A percentile compares a stretch with the other conserved stretches of the same genome.
Conservation (phyloP, 768 basidiomycete species). For the Tulasnella calospora region DNA sequence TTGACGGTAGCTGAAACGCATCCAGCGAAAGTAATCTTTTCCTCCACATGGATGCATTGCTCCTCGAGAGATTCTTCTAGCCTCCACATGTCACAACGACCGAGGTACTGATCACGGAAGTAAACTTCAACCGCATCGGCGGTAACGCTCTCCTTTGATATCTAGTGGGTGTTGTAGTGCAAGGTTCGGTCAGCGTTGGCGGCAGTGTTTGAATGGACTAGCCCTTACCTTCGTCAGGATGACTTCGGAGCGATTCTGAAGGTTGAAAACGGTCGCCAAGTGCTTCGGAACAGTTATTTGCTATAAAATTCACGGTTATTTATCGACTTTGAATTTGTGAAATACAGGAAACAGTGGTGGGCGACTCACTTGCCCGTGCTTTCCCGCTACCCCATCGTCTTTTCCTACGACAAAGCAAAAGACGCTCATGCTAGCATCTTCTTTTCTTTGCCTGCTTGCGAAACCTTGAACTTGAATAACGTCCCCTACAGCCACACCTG, state of each 20-base stretch:
- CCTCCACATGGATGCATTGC: constrained; percentile 74
- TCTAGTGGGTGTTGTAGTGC: constrained; percentile 41
- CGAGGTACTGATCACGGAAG: constrained; percentile 93
- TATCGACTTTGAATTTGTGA: constrained; percentile 38
- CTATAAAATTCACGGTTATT: constrained; percentile 43
- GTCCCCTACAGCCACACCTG: constrained; percentile 73
- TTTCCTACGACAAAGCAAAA: constrained; percentile 64
- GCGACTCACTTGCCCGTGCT: constrained; percentile 3
- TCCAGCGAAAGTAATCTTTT: constrained; percentile 82
- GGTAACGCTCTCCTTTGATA: constrained; percentile 55
- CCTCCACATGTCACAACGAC: constrained; percentile 95
- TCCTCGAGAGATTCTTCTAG: constrained; percentile 75
- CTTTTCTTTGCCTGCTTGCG: constrained; percentile 42
- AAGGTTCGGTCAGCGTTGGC: constrained; percentile 15
- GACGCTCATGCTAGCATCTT: constrained; percentile 37
- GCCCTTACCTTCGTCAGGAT: constrained; percentile 55
- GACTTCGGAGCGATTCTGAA: constrained; percentile 71
- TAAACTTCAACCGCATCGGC: constrained; percentile 83
- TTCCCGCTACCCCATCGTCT: constrained; percentile 40
- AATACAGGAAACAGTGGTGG: neutral
- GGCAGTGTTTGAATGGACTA: constrained; percentile 29
- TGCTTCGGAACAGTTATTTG: constrained; percentile 73
- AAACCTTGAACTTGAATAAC: constrained; percentile 50
- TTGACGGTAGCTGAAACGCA: constrained; percentile 78
- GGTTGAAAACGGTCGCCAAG: constrained; percentile 62